Conservation (phyloP, 1,284 basidiomycete species). For the Sutorius eximius region DNA sequence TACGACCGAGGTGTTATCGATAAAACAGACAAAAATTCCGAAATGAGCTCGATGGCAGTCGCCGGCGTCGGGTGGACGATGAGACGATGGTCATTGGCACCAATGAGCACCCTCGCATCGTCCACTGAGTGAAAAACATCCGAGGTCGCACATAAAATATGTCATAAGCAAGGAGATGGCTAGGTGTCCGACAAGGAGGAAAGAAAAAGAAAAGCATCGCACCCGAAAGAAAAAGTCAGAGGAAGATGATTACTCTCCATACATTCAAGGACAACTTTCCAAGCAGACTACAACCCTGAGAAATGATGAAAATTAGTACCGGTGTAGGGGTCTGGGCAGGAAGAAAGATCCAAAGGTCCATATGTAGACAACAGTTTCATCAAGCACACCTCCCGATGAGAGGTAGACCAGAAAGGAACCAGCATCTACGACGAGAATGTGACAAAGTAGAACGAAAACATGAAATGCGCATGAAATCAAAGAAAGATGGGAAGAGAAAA, state of each 20-base stretch:
- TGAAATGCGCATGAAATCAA: neutral
- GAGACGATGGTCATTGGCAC: no score
- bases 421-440: neutral
- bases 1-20: no score
- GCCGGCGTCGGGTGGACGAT: no score
- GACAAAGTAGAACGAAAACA: constrained; percentile 10
- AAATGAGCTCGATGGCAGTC: no score
- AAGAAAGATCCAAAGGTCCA: neutral
- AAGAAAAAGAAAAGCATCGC: neutral
- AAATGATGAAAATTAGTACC: neutral
- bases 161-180: neutral
- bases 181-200: neutral
- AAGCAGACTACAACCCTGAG: neutral
- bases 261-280: neutral
- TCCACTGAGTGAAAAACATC: no score
- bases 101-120: no score
- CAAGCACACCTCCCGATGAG: neutral
- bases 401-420: neutral
- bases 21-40: no score
- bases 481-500: neutral
- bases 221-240: neutral
- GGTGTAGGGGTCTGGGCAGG: no score
- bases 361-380: neutral
- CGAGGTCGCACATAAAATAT: no score
- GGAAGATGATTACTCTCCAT: neutral